Evolutionary conservation across 2,329 filamentous ascomycete species (phyloP).

Genomic region (Alternaria panax): DNA sequence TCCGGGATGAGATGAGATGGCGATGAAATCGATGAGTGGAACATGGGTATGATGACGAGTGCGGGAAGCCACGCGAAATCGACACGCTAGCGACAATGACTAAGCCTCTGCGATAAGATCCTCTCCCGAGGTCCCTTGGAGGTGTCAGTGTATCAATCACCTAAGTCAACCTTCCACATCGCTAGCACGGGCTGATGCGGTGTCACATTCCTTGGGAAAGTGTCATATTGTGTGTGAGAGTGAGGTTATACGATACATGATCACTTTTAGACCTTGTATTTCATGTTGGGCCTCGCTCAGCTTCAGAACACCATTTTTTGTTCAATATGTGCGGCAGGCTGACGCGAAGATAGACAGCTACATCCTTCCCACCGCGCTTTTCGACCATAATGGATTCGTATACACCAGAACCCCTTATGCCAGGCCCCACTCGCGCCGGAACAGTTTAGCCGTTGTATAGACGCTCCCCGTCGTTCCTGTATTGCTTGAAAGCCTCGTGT

Average conservation of each 20-base stretch:
- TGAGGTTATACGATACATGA: not conserved
- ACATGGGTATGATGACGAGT: not conserved
- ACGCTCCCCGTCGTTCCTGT: conserved; percentile 2
- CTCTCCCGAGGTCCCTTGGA: not conserved
- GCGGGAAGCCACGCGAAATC: not conserved
- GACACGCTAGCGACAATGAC: conserved; percentile 1
- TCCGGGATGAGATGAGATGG: not conserved
- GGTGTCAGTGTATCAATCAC: not conserved
- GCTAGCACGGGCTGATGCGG: not conserved
- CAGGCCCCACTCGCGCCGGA: not conserved
- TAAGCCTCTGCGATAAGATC: not conserved
- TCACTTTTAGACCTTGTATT: not conserved
- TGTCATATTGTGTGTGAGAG: not conserved
- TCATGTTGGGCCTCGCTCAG: not conserved
- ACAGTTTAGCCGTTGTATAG: not conserved
- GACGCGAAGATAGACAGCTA: not conserved
- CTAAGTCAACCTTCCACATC: not conserved
- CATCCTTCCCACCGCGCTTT: not conserved
- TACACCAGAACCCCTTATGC: not conserved
- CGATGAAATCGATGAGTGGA: not conserved
- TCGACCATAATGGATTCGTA: not conserved
- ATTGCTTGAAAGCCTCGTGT: conserved; percentile 3
- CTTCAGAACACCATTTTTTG: not conserved
- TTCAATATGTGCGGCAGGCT: not conserved
- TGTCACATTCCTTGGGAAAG: not conserved